A percentile compares a stretch with the other conserved stretches of the same genome.
Conservation (phyloP, 164 flowering plant species). For the Protea cynaroides region DNA sequence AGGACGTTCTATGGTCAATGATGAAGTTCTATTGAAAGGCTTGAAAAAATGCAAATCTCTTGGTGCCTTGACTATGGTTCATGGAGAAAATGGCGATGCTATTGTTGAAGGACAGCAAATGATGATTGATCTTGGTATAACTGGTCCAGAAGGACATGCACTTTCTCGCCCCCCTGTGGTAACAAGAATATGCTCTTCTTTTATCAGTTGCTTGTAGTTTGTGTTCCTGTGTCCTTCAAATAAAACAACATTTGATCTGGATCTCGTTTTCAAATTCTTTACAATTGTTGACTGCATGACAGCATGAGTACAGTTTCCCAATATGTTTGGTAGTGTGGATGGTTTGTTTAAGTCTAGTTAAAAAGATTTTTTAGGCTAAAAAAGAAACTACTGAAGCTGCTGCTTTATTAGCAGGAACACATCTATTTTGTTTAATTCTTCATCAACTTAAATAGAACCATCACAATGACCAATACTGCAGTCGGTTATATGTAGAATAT, state of each 20-base stretch:
- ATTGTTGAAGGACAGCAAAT: constrained; percentile 82
- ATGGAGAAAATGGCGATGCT: constrained; percentile 99
- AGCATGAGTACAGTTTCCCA: too few species aligned
- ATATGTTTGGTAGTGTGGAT: too few species aligned
- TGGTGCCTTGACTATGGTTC: constrained; percentile 98
- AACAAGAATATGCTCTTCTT: constrained; percentile 15
- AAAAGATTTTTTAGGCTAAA: too few species aligned
- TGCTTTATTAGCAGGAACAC: too few species aligned
- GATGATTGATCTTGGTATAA: constrained; percentile 91
- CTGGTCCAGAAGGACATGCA: constrained; percentile 97
- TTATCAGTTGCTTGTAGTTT: background rate
- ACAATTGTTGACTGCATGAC: background rate
- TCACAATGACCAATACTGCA: too few species aligned
- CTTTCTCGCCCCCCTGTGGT: constrained; percentile 96
- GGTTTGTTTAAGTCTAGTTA: too few species aligned
- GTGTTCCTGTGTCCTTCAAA: background rate
- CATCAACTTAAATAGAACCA: too few species aligned
- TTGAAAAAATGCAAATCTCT: constrained; percentile 87
- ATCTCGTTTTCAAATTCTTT: background rate
- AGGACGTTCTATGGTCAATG: constrained; percentile 68
- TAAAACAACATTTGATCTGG: background rate
- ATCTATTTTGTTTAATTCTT: too few species aligned
- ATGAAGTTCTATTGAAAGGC: constrained; percentile 76
- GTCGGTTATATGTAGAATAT: too few species aligned
- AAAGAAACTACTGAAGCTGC: too few species aligned